Evolutionary conservation across 805 yeast species (phyloP).

Genomic region (Suhomyces canberraensis): DNA sequence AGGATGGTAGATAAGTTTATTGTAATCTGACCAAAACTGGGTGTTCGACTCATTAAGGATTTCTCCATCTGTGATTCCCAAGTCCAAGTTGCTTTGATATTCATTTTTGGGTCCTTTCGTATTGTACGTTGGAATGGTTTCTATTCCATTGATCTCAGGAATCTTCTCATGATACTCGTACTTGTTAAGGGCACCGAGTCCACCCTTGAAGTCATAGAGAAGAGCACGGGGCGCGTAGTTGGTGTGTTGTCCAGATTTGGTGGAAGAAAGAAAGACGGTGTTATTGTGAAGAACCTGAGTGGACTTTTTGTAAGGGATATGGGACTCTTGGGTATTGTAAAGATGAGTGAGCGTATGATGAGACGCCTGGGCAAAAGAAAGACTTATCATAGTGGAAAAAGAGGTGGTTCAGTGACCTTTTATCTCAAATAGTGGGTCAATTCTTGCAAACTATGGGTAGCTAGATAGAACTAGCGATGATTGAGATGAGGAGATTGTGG

Average conservation of each 20-base stretch:
- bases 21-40: slow-evolving; percentile 77
- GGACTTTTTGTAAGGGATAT: slow-evolving; percentile 49
- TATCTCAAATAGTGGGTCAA: no score
- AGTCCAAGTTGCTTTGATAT: slow-evolving; percentile 65
- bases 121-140: slow-evolving; percentile 5
- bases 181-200: slow-evolving; percentile 65
- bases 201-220: slow-evolving; percentile 77
- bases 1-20: slow-evolving; percentile 65
- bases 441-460: no score
- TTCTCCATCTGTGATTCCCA: slow-evolving; percentile 22
- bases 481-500: no score
- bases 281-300: slow-evolving; percentile 47
- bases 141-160: neutral
- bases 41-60: slow-evolving; percentile 42
- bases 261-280: slow-evolving; percentile 33
- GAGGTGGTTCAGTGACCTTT: no score
- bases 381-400: no score
- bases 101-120: slow-evolving; percentile 43
- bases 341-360: slow-evolving; percentile 78
- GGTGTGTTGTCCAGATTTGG: slow-evolving; percentile 22
- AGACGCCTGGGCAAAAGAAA: no score
- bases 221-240: slow-evolving; percentile 75
- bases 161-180: slow-evolving; percentile 43
- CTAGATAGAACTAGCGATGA: no score
- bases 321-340: slow-evolving; percentile 74